These are phyloP conservation scores for Aspergillus latus DNA, from an alignment of 2,329 filamentous ascomycete genomes.

Conservation along the genomic window DNA sequence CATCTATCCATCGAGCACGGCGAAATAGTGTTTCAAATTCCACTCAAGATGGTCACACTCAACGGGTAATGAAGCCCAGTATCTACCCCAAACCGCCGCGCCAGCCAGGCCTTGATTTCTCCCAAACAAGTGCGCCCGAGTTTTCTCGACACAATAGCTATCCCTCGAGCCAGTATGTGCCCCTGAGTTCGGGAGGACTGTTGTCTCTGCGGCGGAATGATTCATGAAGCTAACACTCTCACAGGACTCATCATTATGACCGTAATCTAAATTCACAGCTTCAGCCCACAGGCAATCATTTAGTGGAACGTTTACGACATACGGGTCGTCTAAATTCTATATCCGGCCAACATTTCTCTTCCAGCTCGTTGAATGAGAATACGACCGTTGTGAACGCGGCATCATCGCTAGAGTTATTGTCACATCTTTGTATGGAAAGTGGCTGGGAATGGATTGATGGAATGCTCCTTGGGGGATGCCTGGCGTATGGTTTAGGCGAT, in stretches of 20 bases:
- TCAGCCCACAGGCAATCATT: slow-evolving; percentile 27
- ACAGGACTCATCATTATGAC: slow-evolving; percentile 20
- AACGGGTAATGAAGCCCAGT: slow-evolving; percentile 52
- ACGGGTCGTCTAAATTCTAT: slow-evolving; percentile 33
- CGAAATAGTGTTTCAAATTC: slow-evolving; percentile 50
- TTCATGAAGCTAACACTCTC: slow-evolving; percentile 13
- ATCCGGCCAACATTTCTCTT: slow-evolving; percentile 33
- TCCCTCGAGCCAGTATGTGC: slow-evolving; percentile 37
- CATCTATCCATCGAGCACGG: slow-evolving; percentile 59
- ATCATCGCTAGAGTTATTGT: slow-evolving; percentile 69
- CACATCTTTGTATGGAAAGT: slow-evolving; percentile 73
- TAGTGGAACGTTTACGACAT: slow-evolving; percentile 33
- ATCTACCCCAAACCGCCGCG: slow-evolving; percentile 64
- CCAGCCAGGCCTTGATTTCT: slow-evolving; percentile 55
- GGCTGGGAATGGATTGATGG: slow-evolving; percentile 90
- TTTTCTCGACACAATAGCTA: slow-evolving; percentile 37
- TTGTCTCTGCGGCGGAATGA: not conserved
- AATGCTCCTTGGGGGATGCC: slow-evolving; percentile 84
- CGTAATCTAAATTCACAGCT: slow-evolving; percentile 30
- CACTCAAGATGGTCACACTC: slow-evolving; percentile 40
- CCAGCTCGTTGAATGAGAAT: slow-evolving; percentile 32
- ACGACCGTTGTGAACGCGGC: slow-evolving; percentile 59
- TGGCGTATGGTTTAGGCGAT: slow-evolving; percentile 84
- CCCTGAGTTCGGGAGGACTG: slow-evolving; percentile 20
- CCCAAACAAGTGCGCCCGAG: slow-evolving; percentile 30